Base-by-base conservation (phyloP, 768 basidiomycete species). In the Calvatia gigantea region DNA sequence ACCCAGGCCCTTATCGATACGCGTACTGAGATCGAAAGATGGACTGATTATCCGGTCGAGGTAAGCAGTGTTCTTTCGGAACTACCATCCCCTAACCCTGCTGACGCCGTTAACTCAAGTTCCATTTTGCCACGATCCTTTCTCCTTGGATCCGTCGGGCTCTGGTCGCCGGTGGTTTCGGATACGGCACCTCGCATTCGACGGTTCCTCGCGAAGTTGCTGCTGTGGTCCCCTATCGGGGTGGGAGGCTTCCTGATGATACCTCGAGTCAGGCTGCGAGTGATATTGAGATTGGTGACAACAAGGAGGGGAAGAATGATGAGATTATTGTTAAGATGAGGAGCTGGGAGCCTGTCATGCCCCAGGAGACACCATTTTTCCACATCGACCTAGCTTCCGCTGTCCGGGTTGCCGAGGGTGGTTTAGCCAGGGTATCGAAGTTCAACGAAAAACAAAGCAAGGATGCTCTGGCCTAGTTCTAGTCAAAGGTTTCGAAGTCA, bases 91-190 rank as follows among this genome's bases (percentile, higher is more conserved):
- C 15, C 35, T 25, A 32, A 28, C 44, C 33, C 27, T 54, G 33
- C 27, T 54, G 33, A 39, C 56, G 8, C 12, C 17, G 38, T 32
- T 38, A 8, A 49, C 51, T 31, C 21, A 56, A 93, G 81, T 98
- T 97, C 79, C 96, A 98, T 74, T 99, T 99, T 67, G 88, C 92
- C 4, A 84, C 89, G 32, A 77, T 98, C 32, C 82, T 95, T 52
- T 94, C 92, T 1, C 94, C 94, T 0, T 99, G 95, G 96, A 91
- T 93, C 57, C 84, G 89, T 52, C 88, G 95, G 47, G 91, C 91
- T 4, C 79, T 95, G 31, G 73, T 93, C 44, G 92, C 94, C 3
- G 95, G 89, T 56, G 93, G 93, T 2, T 98, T 98, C 66, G 96
- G 96, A 6, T 77, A 78, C 17, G 89, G 91, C n/a, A 66, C 68